Base-by-base conservation (phyloP, 352 stramenopile genomes). In the Pythium grandisporangium region DNA sequence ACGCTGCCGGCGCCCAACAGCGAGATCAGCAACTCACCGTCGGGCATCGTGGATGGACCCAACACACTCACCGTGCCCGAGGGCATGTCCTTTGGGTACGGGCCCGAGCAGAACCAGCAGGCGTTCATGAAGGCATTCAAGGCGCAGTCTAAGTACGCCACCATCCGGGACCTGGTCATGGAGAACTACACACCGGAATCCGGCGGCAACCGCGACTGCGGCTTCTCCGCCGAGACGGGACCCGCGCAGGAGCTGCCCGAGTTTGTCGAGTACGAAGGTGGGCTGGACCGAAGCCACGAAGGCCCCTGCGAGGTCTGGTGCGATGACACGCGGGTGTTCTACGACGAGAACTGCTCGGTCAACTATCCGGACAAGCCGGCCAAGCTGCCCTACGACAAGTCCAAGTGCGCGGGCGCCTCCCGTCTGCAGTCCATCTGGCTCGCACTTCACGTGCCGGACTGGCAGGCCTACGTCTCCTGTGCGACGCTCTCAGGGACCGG, bases 221-320 rank as follows among this genome's bases (percentile, higher is more conserved):
- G 42, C 17, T 26, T 22, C 19, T 37, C 39, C 12, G 42, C 23
- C 5, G 10, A 16, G 21, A 35, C 21, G 6, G 42, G 42, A 12
- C 12, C 21, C n/a, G 19, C 30, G 16, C 30, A 48, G 34, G 32
- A 10, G 6, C 21, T 48, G 2, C 30, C 42, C 6, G 30, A 8
- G 4, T 23, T 24, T 23, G 42, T 48, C 24, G 42, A 48, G 34
- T 45, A 35, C 25, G 39, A 4, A 2, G 19, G 6, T 12, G 39
- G 39, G 25, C 35, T 48, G 13, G 26, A 30, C 24, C 14, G 13
- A 6, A 36, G 30, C 6, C 42, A 48, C 34, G 12, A 30, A 22
- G 49, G 49, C 30, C 49, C 49, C n/a, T 58, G 49, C 17, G 49
- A 58, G 29, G 19, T 58, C 24, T 58, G 49, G 49, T 58, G 49